Base-by-base conservation (phyloP, 148 eudicot species). In the Rhododendron williamsianum region DNA sequence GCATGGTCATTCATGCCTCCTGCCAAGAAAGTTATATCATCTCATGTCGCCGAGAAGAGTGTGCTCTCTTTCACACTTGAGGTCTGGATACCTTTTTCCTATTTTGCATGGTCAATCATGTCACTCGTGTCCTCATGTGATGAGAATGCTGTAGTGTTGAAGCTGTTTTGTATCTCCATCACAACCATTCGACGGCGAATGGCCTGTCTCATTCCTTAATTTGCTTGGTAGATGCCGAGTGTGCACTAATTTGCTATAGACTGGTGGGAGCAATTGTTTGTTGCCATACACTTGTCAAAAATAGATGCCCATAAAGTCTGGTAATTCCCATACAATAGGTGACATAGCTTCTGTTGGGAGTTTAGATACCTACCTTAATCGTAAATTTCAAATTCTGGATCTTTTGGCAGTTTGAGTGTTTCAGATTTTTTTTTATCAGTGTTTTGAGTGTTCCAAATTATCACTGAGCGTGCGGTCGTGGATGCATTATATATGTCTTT, bases 1-100 rank as follows among this genome's bases (percentile, higher is more conserved):
- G 98, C 98, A 8, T 96, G 99, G 98, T 96, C 98, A 43, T 96
- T 96, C 86, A 72, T 92, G 89, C 91, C 92, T 85, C 87, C 93
- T 69, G 76, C 91, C 67, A 93, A 80, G 89, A 94, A 89, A 83
- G 72, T 89, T 18, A 81, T 89, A 19, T 81, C 93, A 52, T 89
- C 91, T 71, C 87, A 85, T 43, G 88, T 85, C 76, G 58, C 85
- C 30, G 87, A 87, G 80, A 91, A 90, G 87, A 90, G 82, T 82
- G 90, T 81, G 86, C 85, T 90, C 27, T 93, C 98, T 80, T 94
- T 95, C 91, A 92, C 87, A 90, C 96, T 97, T 86, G 93, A 97
- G 97, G 99, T 96, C 60, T 74, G 85, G 51, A 82, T 76, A 49
- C 85, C 58, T 48, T 41, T 85, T 81, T 54, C 87, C 67, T 56